Conservation (phyloP, 805 yeast species). For the Saturnispora quitensis region DNA sequence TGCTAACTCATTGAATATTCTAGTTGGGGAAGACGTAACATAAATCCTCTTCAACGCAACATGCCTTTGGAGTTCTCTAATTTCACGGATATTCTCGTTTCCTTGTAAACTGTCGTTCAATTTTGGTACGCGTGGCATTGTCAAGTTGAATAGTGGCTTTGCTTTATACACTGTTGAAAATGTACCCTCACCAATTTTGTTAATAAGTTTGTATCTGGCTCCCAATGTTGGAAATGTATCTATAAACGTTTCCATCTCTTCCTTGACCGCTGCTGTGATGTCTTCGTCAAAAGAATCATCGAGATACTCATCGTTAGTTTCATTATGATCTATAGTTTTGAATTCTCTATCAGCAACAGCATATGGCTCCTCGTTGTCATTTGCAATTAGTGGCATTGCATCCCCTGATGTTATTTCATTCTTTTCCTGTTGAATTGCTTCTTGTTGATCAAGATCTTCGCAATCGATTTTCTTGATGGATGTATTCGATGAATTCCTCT, state of each 20-base stretch:
- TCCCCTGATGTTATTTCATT: not conserved
- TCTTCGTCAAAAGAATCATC: constrained; percentile 8
- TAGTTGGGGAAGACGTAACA: constrained; percentile 88
- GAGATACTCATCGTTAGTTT: not conserved
- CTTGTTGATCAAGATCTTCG: not conserved
- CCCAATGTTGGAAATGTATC: constrained; percentile 26
- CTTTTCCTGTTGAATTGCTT: not conserved
- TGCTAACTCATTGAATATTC: constrained; percentile 83
- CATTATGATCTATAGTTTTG: constrained; percentile 1
- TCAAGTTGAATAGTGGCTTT: constrained; percentile 24
- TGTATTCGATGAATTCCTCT: not conserved
- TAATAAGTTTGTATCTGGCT: constrained; percentile 30
- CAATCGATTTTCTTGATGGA: not conserved
- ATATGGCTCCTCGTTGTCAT: not conserved
- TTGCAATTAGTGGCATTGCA: not conserved
- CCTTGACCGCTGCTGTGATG: constrained; percentile 20
- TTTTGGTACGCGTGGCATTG: constrained; percentile 4
- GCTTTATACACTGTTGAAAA: constrained; percentile 70
- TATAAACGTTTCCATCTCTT: constrained; percentile 26
- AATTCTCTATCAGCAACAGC: not conserved
- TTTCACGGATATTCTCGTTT: not conserved
- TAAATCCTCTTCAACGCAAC: constrained; percentile 92
- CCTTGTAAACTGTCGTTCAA: not conserved
- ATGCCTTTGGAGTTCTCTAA: constrained; percentile 22
- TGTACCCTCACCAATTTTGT: constrained; percentile 73